Evolutionary conservation across 306 rosid species (phyloP).

Genomic region (Dryas drummondii): DNA sequence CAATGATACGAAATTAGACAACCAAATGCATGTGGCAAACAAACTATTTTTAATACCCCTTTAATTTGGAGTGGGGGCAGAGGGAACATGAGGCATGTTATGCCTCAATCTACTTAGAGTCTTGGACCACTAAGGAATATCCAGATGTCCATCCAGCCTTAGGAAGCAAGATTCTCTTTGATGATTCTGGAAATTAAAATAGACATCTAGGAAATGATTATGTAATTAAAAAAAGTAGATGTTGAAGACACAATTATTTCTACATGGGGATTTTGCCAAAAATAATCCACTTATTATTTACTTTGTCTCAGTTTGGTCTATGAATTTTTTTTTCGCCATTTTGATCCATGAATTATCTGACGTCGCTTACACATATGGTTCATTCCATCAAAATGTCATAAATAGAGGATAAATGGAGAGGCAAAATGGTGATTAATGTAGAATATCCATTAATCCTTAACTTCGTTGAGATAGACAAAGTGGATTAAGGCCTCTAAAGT

Average conservation of each 20-base stretch:
- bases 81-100: conserved; percentile 24
- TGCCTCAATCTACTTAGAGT: not conserved
- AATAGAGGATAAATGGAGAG: too few species aligned
- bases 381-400: too few species aligned
- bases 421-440: too few species aligned
- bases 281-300: too few species aligned
- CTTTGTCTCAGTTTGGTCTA: too few species aligned
- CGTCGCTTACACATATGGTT: too few species aligned
- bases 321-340: too few species aligned
- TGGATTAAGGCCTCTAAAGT: conserved; percentile 1
- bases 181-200: not conserved
- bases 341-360: too few species aligned
- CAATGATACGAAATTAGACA: conserved; percentile 7
- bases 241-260: not conserved
- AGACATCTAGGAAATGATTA: not conserved
- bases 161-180: not conserved
- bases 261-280: too few species aligned
- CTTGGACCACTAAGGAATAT: conserved; percentile 14
- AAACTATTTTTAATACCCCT: not conserved
- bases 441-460: not conserved
- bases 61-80: conserved; percentile 8
- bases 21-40: conserved; percentile 16
- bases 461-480: not conserved
- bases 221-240: not conserved
- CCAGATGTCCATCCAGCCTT: conserved; percentile 1